Evolutionary conservation across 2,329 filamentous ascomycete species (phyloP).

Genomic region (Fusarium duplospermum): DNA sequence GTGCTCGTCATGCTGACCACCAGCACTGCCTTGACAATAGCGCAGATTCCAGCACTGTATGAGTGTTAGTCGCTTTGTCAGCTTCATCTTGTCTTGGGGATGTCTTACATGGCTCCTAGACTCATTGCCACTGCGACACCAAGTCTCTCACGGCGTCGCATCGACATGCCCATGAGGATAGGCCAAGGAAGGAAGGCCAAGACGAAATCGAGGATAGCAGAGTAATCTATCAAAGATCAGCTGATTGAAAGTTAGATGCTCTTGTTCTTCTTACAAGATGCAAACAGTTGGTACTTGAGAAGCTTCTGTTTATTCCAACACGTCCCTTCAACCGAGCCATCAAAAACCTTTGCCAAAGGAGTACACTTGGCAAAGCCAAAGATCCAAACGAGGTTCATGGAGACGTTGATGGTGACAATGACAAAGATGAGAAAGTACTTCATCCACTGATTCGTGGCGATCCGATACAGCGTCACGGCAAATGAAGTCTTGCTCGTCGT

Average conservation of each 20-base stretch:
- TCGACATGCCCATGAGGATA: constrained; percentile 48
- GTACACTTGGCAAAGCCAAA: constrained; percentile 50
- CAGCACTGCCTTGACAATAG: constrained; percentile 50
- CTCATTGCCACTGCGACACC: constrained; percentile 52
- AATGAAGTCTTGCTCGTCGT: constrained; percentile 54
- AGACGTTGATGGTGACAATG: constrained; percentile 49
- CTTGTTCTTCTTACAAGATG: constrained; percentile 43
- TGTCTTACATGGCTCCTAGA: constrained; percentile 48
- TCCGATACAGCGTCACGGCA: constrained; percentile 50
- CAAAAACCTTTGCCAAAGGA: constrained; percentile 44
- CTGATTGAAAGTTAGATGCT: rapidly evolving
- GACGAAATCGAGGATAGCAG: constrained; percentile 49
- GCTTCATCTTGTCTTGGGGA: not conserved
- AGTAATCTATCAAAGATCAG: constrained; percentile 46
- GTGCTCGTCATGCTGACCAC: constrained; percentile 47
- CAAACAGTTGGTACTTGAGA: constrained; percentile 46
- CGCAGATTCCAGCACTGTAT: constrained; percentile 47
- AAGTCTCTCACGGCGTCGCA: constrained; percentile 48
- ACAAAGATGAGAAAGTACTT: constrained; percentile 47
- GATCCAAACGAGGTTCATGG: constrained; percentile 51
- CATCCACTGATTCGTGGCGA: constrained; percentile 44
- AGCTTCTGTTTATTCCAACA: constrained; percentile 47
- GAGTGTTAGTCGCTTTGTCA: constrained; percentile 6
- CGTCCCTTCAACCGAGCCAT: constrained; percentile 40
- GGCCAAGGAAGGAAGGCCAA: constrained; percentile 50